Percentiles rank a stretch among this genome's conserved stretches.
These are phyloP conservation scores for Diaporthe sp. DNA, from an alignment of 2,329 filamentous ascomycete genomes.

Conservation along the genomic window DNA sequence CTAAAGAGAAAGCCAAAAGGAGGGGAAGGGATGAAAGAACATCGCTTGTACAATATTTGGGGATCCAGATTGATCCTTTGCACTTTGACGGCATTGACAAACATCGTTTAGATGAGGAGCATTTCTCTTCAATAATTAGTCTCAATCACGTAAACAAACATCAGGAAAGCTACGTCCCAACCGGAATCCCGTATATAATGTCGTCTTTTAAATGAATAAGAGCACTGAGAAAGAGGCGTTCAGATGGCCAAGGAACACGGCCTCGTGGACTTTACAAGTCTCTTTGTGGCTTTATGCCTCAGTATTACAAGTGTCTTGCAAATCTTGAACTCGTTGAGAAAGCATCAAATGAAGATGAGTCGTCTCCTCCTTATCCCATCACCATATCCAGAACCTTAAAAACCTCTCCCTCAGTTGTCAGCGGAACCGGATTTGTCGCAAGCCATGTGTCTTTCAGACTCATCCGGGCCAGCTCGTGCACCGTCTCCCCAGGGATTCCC, in stretches of 20 bases:
- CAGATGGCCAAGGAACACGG: neutral
- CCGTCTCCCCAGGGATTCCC: conserved; percentile 61
- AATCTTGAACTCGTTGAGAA: neutral
- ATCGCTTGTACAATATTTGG: neutral
- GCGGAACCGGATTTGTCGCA: conserved; percentile 63
- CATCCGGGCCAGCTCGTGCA: conserved; percentile 63
- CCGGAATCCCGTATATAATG: too few relatives aligned
- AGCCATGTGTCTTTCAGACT: conserved; percentile 65
- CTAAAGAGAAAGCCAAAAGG: neutral
- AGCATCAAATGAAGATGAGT: neutral
- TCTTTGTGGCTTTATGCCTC: neutral
- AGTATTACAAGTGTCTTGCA: neutral
- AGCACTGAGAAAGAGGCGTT: neutral
- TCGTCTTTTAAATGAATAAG: neutral
- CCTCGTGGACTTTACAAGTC: neutral
- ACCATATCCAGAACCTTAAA: conserved; percentile 64
- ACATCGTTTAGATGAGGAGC: neutral
- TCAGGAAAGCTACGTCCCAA: neutral
- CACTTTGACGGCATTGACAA: neutral
- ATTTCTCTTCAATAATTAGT: neutral
- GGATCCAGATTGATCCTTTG: neutral
- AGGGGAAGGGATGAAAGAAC: neutral
- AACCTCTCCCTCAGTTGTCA: conserved; percentile 62
- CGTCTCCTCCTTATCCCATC: neutral
- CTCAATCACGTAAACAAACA: neutral